Percentiles rank a stretch among this genome's conserved stretches.
Evolutionary conservation across 2,329 filamentous ascomycete genomes (phyloP).

Genomic region (Fusarium tanahbumbuense): DNA sequence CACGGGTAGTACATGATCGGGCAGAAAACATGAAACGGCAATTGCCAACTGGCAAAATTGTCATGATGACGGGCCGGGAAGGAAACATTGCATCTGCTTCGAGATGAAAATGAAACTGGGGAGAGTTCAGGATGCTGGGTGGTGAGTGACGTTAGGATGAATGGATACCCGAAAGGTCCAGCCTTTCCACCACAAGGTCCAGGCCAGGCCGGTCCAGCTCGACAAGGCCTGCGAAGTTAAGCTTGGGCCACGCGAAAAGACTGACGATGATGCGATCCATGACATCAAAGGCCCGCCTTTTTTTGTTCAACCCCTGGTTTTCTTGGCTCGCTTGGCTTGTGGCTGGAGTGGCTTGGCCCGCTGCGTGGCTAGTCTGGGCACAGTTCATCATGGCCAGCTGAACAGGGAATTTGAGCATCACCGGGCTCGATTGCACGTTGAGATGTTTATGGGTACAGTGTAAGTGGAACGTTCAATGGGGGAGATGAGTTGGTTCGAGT

Average conservation of each 20-base stretch:
- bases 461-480: conserved; percentile 19
- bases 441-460: conserved; percentile 16
- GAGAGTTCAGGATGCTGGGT: conserved; percentile 6
- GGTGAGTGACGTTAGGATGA: conserved; percentile 23
- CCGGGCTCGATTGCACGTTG: not conserved
- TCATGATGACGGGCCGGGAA: conserved; percentile 24
- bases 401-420: conserved; percentile 31
- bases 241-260: conserved; percentile 22
- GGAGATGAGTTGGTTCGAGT: conserved; percentile 22
- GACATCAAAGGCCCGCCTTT: conserved; percentile 42
- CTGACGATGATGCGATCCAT: conserved; percentile 40
- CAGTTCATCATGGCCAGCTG: conserved; percentile 42
- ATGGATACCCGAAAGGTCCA: not conserved
- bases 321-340: conserved; percentile 34
- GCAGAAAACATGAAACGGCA: conserved; percentile 15
- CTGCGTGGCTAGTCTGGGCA: conserved; percentile 30
- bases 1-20: not conserved
- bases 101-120: conserved; percentile 17
- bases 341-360: conserved; percentile 37
- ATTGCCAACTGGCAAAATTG: not conserved
- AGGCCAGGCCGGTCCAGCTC: conserved; percentile 31
- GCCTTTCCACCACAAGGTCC: conserved; percentile 4
- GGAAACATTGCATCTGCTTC: conserved; percentile 6
- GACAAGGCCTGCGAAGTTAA: conserved; percentile 26
- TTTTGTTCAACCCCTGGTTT: conserved; percentile 30